Evolutionary conservation across 2,329 filamentous ascomycete species (phyloP), one percentile per base, ranked within the genome.

Genomic region (Calonectria pteridis): DNA sequence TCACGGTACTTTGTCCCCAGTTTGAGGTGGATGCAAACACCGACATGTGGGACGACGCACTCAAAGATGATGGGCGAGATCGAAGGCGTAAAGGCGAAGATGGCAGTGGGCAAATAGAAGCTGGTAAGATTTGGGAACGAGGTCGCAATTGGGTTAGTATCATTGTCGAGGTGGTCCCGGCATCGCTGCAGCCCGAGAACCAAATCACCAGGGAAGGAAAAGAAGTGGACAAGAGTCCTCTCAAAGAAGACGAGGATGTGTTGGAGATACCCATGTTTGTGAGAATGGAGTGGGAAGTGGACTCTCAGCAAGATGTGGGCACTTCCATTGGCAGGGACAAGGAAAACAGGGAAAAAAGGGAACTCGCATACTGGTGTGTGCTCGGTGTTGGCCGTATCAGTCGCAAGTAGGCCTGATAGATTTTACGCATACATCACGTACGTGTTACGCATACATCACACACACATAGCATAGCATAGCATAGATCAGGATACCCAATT

Each of bases 181-280:
- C 91, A 0, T 89, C 88, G 55, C 82, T 92, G 28, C 83, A 84
- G 46, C 77, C 86, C 1, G 86, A 87, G 37, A 79, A 82, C 40
- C 81, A 84, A 43, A 77, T 71, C 10, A 40, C 78, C 78, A 72
- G 73, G 63, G 40, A 82, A 77, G 58, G 84, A 75, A 82, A 87
- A 50, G 83, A 83, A 35, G 82, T 85, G 31, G 87, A 89, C 75
- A 82, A 86, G 62, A 83, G 85, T n/a, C 87, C 88, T 50, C 80
- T 92, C 63, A 86, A 84, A 73, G 89, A 91, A 77, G 91, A 92
- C 78, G 91, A 93, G 80, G 91, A 93, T 68, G 82, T 92, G 67
- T 75, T 98, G 51, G 97, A 99, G 88, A 96, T 99, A 78, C 96
- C 97, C 69, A 93, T 99, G 80, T 97, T 98, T 87, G 95, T 99